Base-by-base conservation (phyloP, 2,329 filamentous ascomycete species). In the Colletotrichum siamense region DNA sequence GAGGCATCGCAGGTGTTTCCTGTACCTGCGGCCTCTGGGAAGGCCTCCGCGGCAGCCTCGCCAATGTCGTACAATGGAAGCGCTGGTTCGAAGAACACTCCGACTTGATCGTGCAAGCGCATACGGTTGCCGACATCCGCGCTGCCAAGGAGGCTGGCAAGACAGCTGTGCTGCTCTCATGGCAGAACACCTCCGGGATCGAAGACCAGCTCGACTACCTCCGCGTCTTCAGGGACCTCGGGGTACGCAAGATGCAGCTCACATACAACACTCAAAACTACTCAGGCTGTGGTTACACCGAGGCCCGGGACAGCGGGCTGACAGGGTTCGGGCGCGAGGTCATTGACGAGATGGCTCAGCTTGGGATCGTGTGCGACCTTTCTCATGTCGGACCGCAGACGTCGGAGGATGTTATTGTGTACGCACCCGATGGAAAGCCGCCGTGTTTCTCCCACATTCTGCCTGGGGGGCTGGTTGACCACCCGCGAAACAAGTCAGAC, bases 211-310 rank as follows among this genome's bases (percentile, higher is more conserved):
- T 85, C 24, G 79, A 85, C 64, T 85, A 86, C 75, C 77, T 86
- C 15, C 78, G 85, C 12, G 82, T 87, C 6, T 86, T 86, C 78
- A 81, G 83, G 18, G 84, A 86, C 68, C 78, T 86, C 18, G 85
- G 84, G 34, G 84, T 87, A 10, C 81, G 82, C 18, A 86, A 86
- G 77, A 86, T 86, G 85, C 85, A 86, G 77, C 80, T 87, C 62
- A 86, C 85, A 2, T 86, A 86, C 80, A 87, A 86, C 70, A 85
- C 84, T 8, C 84, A 86, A 62, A 86, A 86, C 77, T 86, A 86
- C 80, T 84, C 82, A 9, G 84, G 85, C 9, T 82, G 84, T 3
- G 84, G 85, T 1, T 86, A 86, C 77, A 85, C 84, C 0, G 85
- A 86, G 77, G 71, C 82, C 5, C 80, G 81, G 22, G 85, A 85